Evolutionary conservation across 73 alveolate species (phyloP), one percentile per base, ranked within the genome.

Genomic region (Paramecium pentaurelia): DNA sequence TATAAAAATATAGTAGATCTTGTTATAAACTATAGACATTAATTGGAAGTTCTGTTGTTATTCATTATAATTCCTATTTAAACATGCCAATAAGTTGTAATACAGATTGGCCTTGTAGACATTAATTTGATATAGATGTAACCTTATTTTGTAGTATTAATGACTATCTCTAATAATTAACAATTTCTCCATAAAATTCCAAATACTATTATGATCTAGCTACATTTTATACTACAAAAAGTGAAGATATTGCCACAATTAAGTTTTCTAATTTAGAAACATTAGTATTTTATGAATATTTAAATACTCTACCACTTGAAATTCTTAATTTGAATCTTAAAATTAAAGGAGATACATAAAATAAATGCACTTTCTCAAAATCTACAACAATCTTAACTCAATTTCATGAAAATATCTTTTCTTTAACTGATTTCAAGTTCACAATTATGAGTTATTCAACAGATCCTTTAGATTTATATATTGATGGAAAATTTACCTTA

Each of bases 61-160:
- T 36, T 25, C 64, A 80, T 80, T 80, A 45, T n/a, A 80, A 47
- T 44, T 44, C 91, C 12, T 20, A 18, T 45, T 47, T 80, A 45
- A 80, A 80, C 30, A 80, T 80, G 91, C 91, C 91, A 8, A 44
- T 80, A 7, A 44, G n/a, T n/a, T 80, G 91, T 18, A 49, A 34
- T 45, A 25, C 88, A 34, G 38, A 25, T 30, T 75, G 28, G 47
- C 58, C 88, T 75, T 36, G 88, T 36, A 30, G 47, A 22, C 10
- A 42, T 38, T 37, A 34, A 75, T 36, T 18, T 36, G 47, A 28
- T 9, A 64, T 64, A 1, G 84, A 64, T 6, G 28, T 64, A 10
- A 64, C 28, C 11, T 9, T 64, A 7, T 64, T 32, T 27, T 64
- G 84, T 32, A 18, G 9, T 27, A 14, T 34, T 6, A 32, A 32